Conservation (phyloP, 2,329 filamentous ascomycete genomes). For the Aspergillus quadrilineatus region DNA sequence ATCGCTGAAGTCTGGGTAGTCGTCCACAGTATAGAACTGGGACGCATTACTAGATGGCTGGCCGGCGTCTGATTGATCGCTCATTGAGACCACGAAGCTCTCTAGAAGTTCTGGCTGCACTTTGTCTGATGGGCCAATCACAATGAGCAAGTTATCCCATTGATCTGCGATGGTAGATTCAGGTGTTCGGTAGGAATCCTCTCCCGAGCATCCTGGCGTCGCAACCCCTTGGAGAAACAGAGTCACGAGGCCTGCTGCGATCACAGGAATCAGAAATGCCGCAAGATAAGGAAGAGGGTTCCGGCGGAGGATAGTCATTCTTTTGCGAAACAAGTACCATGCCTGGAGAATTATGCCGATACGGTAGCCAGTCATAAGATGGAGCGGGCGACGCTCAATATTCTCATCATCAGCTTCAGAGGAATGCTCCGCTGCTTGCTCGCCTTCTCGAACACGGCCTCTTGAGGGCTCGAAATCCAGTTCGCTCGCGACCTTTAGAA, state of each 20-base stretch:
- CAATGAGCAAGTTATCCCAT: conserved; percentile 33
- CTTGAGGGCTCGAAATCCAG: conserved; percentile 44
- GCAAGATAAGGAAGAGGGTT: conserved; percentile 75
- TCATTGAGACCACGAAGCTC: conserved; percentile 18
- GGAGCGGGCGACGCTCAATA: conserved; percentile 22
- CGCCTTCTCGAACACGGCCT: conserved; percentile 14
- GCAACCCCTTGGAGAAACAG: conserved; percentile 66
- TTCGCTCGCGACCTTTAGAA: conserved; percentile 81
- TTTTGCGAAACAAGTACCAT: conserved; percentile 73
- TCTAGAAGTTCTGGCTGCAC: conserved; percentile 27
- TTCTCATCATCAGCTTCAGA: conserved; percentile 15
- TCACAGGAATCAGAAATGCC: conserved; percentile 73
- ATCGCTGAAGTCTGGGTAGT: conserved; percentile 65
- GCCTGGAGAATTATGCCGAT: conserved; percentile 71
- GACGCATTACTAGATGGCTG: conserved; percentile 28
- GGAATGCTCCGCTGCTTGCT: neutral
- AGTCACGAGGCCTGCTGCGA: conserved; percentile 75
- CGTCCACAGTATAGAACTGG: conserved; percentile 57
- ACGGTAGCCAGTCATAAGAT: conserved; percentile 65
- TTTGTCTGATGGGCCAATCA: conserved; percentile 37
- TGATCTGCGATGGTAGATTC: conserved; percentile 30
- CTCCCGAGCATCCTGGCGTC: conserved; percentile 54
- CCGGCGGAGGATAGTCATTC: conserved; percentile 71
- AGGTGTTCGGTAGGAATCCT: conserved; percentile 19
- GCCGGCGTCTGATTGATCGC: neutral